Conservation (phyloP, 2,329 filamentous ascomycete species). For the Aphanocladium album region DNA sequence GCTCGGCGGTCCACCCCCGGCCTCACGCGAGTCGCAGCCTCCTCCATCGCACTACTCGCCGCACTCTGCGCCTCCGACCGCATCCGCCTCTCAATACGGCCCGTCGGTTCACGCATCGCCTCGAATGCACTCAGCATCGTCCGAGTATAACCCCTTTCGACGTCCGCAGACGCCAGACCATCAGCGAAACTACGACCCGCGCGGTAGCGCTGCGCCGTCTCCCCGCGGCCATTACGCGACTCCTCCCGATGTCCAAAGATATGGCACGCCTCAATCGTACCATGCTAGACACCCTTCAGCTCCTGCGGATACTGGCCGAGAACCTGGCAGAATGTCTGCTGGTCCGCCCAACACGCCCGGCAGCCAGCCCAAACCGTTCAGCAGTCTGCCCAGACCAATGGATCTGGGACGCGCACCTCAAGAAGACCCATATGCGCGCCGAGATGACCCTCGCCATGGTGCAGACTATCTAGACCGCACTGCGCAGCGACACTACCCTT, state of each 20-base stretch:
- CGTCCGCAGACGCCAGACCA: constrained; percentile 72
- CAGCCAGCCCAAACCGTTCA: constrained; percentile 48
- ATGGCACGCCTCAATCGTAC: constrained; percentile 53
- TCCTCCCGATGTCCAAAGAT: constrained; percentile 55
- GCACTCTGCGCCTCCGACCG: constrained; percentile 33
- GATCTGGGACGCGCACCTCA: constrained; percentile 40
- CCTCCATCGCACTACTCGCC: constrained; percentile 39
- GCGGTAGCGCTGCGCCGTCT: constrained; percentile 42
- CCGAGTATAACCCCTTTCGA: constrained; percentile 59
- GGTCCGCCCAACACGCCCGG: constrained; percentile 44
- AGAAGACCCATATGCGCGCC: constrained; percentile 42
- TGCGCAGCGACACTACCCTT: constrained; percentile 37
- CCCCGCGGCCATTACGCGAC: constrained; percentile 48
- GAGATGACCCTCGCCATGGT: constrained; percentile 41
- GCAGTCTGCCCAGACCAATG: constrained; percentile 40
- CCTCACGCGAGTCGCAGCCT: constrained; percentile 38
- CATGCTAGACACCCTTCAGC: constrained; percentile 45
- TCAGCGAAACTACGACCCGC: constrained; percentile 47
- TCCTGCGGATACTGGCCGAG: constrained; percentile 40
- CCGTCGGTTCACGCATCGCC: constrained; percentile 51
- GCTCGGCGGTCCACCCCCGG: constrained; percentile 47
- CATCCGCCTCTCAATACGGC: constrained; percentile 42
- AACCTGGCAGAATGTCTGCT: constrained; percentile 32
- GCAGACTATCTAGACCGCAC: constrained; percentile 51
- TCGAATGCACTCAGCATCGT: constrained; percentile 46